Conservation (phyloP, 441 rosid genomes). For the Corymbia citriodora region DNA sequence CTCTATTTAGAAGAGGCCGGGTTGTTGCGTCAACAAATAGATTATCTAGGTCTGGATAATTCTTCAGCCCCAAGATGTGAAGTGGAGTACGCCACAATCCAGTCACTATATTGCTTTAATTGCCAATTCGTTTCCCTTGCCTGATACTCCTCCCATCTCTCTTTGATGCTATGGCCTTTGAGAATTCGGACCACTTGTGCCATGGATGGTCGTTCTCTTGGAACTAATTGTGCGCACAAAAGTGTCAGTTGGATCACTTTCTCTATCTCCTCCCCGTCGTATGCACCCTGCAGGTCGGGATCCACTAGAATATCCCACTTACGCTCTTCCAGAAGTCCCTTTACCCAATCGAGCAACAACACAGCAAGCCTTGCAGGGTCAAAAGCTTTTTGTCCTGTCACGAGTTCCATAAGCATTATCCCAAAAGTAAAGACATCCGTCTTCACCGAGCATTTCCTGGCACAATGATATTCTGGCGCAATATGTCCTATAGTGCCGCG, state of each 20-base stretch:
- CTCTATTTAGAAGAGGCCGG: neutral
- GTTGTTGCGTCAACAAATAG: neutral
- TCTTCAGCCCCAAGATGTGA: neutral
- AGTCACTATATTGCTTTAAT: neutral
- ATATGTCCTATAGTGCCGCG: constrained; percentile 77
- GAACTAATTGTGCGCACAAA: constrained; percentile 8
- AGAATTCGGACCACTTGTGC: constrained; percentile 18
- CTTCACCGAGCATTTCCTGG: constrained; percentile 63
- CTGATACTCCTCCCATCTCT: constrained; percentile 18
- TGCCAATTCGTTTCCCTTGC: neutral
- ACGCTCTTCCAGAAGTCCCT: neutral
- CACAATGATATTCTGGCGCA: constrained; percentile 61
- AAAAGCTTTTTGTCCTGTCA: constrained; percentile 69
- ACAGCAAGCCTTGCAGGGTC: constrained; percentile 60
- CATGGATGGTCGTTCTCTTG: constrained; percentile 16
- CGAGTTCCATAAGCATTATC: constrained; percentile 66
- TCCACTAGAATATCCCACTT: constrained; percentile 5
- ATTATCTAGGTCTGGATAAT: neutral
- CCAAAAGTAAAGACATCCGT: constrained; percentile 81
- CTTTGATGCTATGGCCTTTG: constrained; percentile 14
- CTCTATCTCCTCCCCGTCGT: constrained; percentile 8
- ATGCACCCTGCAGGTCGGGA: neutral
- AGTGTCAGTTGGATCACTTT: constrained; percentile 18
- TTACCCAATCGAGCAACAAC: constrained; percentile 56
- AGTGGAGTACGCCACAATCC: neutral